Percentiles rank a stretch among this genome's conserved stretches.
Evolutionary conservation across 176 grass and related monocot species (phyloP).

Genomic region (Urochloa ruziziensis): DNA sequence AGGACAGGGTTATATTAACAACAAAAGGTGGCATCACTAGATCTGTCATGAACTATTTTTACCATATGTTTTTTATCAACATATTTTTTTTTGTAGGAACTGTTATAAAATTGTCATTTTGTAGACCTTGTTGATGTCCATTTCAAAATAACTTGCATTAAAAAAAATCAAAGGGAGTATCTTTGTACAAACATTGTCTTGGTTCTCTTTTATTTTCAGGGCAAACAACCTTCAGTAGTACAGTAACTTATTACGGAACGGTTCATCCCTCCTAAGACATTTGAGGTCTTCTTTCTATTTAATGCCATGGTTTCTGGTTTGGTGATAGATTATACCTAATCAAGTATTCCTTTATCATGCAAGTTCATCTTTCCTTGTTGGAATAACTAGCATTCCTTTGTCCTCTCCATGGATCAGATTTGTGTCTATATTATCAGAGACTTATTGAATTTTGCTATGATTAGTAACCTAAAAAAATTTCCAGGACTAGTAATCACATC

Average conservation of each 20-base stretch:
- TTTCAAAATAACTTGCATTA: background rate
- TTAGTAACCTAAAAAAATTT: too few species aligned
- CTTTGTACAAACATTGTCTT: background rate
- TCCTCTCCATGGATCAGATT: background rate
- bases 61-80: too few species aligned
- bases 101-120: too few species aligned
- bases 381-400: background rate
- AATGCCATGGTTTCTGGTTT: background rate
- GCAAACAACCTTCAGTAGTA: background rate
- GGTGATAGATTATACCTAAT: background rate
- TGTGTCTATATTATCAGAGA: too few species aligned
- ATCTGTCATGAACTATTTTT: too few species aligned
- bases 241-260: background rate
- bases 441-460: too few species aligned
- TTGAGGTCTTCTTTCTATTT: background rate
- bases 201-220: background rate
- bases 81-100: too few species aligned
- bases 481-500: too few species aligned
- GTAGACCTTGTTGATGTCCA: too few species aligned
- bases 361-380: background rate
- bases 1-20: too few species aligned
- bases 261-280: background rate
- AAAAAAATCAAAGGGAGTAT: background rate
- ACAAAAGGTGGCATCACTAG: too few species aligned
- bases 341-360: background rate